Conservation (phyloP, 345 rosid species). For the Ailanthus altissimus region DNA sequence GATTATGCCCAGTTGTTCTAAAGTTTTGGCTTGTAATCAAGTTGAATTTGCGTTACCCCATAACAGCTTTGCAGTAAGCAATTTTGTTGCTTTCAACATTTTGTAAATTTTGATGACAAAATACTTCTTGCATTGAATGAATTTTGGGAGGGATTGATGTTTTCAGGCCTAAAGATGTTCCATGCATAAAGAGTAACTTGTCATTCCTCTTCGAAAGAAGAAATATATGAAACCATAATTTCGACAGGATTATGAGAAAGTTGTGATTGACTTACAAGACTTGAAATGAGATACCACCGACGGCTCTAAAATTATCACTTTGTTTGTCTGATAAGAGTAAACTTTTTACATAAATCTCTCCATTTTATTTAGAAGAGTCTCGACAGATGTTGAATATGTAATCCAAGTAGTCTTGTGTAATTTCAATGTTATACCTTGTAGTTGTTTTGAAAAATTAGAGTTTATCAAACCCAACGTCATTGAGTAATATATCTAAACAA, state of each 20-base stretch:
- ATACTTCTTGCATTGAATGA: neutral
- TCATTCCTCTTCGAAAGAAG: neutral
- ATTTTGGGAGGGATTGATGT: neutral
- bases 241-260: neutral
- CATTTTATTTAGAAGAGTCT: neutral
- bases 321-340: neutral
- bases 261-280: neutral
- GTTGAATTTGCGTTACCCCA: neutral
- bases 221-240: neutral
- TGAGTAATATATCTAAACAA: neutral
- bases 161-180: neutral
- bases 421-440: neutral
- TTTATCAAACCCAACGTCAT: neutral
- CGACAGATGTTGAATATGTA: neutral
- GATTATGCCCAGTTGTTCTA: no score
- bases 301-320: neutral
- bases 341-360: neutral
- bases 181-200: neutral
- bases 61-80: neutral
- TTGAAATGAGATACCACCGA: neutral
- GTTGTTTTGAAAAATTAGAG: neutral
- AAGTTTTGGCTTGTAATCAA: neutral
- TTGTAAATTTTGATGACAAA: neutral
- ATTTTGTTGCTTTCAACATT: neutral
- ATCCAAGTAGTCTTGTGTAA: neutral